Conservation (phyloP, 2,329 filamentous ascomycete genomes). For the Zymoseptoria crescenta region DNA sequence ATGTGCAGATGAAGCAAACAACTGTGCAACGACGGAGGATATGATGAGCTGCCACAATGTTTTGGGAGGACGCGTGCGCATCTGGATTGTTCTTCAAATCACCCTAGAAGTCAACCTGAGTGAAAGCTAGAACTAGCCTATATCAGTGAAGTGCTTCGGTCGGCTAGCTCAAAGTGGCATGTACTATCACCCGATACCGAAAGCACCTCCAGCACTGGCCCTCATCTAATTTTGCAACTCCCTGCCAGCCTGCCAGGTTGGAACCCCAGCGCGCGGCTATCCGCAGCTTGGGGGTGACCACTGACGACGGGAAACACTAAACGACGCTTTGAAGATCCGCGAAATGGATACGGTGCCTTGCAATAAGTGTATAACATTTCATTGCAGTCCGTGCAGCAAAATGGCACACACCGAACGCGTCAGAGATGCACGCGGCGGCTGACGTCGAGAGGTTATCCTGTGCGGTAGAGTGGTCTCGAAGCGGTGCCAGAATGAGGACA, state of each 20-base stretch:
- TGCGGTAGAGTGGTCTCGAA: not conserved
- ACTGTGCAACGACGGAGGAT: constrained; percentile 12
- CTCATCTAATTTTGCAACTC: not conserved
- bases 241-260: no score
- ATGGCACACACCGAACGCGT: constrained; percentile 7
- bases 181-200: not conserved
- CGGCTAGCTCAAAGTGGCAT: not conserved
- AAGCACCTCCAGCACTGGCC: not conserved
- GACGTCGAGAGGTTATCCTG: not conserved
- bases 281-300: not conserved
- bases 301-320: not conserved
- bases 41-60: constrained; percentile 5
- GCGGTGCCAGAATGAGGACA: not conserved
- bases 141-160: not conserved
- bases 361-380: constrained; percentile 1
- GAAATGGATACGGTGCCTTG: constrained; percentile 9
- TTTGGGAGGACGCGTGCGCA: constrained; percentile 12
- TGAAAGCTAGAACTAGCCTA: no score
- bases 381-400: constrained; percentile 1
- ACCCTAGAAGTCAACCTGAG: not conserved
- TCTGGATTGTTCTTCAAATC: constrained; percentile 9
- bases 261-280: not conserved
- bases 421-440: constrained; percentile 8
- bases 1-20: constrained; percentile 19
- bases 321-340: constrained; percentile 7